phyloP scores from a whole-genome alignment of 352 stramenopile species.

The Thraustochytrium sp. region DNA sequence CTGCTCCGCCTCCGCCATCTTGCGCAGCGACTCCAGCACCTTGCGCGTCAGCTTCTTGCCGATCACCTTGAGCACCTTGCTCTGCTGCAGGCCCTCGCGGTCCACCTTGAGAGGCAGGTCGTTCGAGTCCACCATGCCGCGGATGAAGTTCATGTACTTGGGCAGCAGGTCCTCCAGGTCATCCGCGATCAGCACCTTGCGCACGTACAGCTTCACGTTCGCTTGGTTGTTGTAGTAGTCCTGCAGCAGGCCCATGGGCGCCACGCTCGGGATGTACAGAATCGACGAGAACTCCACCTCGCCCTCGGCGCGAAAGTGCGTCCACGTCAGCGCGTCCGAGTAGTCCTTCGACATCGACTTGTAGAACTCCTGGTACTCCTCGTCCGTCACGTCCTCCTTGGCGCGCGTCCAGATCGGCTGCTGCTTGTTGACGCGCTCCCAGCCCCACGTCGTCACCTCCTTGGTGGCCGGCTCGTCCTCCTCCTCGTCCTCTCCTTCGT shows the following conservation, averaged over 20 bases:
- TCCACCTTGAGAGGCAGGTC: constrained; percentile 99
- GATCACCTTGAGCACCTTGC: constrained; percentile 98
- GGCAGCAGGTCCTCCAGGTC: constrained; percentile 96
- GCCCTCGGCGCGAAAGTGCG: constrained; percentile 98
- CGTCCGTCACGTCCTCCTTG: constrained; percentile 91
- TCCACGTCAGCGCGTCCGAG: constrained; percentile 86
- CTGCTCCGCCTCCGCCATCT: constrained; percentile 69
- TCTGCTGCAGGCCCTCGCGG: constrained; percentile 97
- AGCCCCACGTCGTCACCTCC: constrained; percentile 86
- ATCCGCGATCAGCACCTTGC: constrained; percentile 98
- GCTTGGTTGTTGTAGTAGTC: constrained; percentile 82
- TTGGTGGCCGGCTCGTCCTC: constrained; percentile 77
- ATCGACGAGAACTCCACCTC: constrained; percentile 99
- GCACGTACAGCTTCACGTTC: constrained; percentile 94
- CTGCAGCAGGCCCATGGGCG: constrained; percentile 75
- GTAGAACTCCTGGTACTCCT: constrained; percentile 99
- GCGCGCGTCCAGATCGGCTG: constrained; percentile 94
- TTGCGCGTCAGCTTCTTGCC: constrained; percentile 99
- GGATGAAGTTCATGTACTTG: constrained; percentile 96
- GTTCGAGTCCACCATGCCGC: constrained; percentile 97
- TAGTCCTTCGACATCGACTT: constrained; percentile 85
- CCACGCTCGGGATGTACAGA: constrained; percentile 87
- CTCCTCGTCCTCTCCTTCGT: constrained; percentile 55
- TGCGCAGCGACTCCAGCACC: constrained; percentile 94
- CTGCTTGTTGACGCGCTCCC: constrained; percentile 92